Percentiles rank a stretch among this genome's conserved stretches.
phyloP scores from a whole-genome alignment of 108 stramenopile species.

The Parietichytrium sp. region DNA sequence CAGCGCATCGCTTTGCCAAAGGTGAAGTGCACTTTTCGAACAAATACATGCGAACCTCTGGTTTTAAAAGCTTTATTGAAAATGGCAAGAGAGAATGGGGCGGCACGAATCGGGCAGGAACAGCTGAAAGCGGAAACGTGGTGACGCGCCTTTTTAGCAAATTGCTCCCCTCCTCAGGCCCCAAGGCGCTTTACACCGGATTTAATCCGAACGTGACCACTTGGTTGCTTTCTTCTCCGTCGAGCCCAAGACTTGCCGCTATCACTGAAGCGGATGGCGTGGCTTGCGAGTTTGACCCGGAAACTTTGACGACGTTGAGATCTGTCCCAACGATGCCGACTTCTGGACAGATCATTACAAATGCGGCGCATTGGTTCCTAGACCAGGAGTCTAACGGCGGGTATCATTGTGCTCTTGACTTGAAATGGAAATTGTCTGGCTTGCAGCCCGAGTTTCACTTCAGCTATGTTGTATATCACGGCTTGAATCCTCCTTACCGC shows the following conservation, averaged over 20 bases:
- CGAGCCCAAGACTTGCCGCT: not conserved
- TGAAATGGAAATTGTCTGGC: not conserved
- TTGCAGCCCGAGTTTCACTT: slow-evolving; percentile 18
- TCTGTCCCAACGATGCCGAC: not conserved
- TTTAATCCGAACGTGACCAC: slow-evolving; percentile 32
- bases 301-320: not conserved
- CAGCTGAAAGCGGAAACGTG: not conserved
- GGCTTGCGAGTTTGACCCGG: not conserved
- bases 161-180: too few species aligned
- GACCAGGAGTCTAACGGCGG: not conserved
- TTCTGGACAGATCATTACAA: not conserved
- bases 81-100: not conserved
- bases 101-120: not conserved
- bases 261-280: not conserved
- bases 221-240: not conserved
- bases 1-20: not conserved
- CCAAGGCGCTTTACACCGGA: not conserved
- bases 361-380: not conserved
- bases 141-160: not conserved
- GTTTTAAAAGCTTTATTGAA: not conserved
- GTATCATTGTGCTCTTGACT: not conserved
- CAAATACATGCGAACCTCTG: slow-evolving; percentile 21
- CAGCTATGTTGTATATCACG: slow-evolving; percentile 8
- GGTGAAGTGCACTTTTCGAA: slow-evolving; percentile 15
- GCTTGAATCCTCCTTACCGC: slow-evolving; percentile 8